Evolutionary conservation across 208 protist genomes (phyloP), one percentile per base, ranked within the genome.

Genomic region (Leishmania guyanensis): DNA sequence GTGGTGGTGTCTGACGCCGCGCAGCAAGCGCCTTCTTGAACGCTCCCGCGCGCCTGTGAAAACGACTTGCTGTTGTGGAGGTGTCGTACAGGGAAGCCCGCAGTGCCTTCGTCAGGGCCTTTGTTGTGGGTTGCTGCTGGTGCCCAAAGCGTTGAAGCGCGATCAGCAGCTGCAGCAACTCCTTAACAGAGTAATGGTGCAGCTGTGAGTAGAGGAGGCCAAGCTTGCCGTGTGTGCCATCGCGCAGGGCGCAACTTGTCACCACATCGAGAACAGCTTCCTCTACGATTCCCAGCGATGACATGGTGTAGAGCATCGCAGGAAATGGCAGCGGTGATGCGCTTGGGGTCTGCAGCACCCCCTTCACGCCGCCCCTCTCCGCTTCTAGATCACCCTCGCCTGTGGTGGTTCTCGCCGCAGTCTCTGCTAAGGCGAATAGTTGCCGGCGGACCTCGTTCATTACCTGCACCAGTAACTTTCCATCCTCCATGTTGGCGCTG

Each of bases 91-190:
- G 36, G n/a, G 60, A 73, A 39, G 58, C 76, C 14, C 79, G 81
- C 54, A 88, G 73, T 20, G 71, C 75, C 73, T 82, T 84, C 22
- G 82, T 78, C 14, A 78, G 73, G 0, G 66, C 33, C 51, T 88
- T 85, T 77, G 90, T 92, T 36, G 89, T 85, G 50, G 73, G 70
- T 39, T 96, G 84, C 78, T 95, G 85, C 39, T 90, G 79, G 66
- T 95, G 77, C 36, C 92, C 89, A 73, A 97, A 97, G 54, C 92
- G 90, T 68, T 94, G 88, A 43, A 97, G 84, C 3, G 92, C 88
- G 80, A 91, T 83, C 16, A 91, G 46, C 17, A 95, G 78, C 64
- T 77, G 68, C 20, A 95, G 8, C 17, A 95, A 79, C 66, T 95
- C 91, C 5, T 54, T 39, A 14, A 77, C 78, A 20, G 73, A 64